Percentiles rank a stretch among this genome's conserved stretches.
Conservation (phyloP, 305 asterid species). For the Striga hermonthica region DNA sequence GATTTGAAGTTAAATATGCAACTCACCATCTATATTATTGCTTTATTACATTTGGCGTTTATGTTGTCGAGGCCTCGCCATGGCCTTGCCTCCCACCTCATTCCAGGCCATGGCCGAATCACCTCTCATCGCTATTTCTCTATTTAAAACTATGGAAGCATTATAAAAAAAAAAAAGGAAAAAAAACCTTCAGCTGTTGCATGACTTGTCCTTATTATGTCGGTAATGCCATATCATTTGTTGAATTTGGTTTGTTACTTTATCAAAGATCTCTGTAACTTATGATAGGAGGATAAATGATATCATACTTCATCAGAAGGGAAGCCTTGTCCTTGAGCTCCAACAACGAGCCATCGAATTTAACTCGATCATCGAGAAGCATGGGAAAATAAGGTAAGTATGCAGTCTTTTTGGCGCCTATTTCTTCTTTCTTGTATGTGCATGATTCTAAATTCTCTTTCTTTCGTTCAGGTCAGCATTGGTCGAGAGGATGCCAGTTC, state of each 20-base stretch:
- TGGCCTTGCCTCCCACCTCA: too few species aligned
- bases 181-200: not conserved
- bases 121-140: too few species aligned
- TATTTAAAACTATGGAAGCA: too few species aligned
- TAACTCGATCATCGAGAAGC: constrained; percentile 69
- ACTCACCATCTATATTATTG: too few species aligned
- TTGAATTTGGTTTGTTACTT: constrained; percentile 19
- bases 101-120: too few species aligned
- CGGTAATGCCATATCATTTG: not conserved
- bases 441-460: constrained; percentile 24
- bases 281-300: constrained; percentile 77
- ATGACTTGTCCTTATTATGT: constrained; percentile 8
- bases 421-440: constrained; percentile 19
- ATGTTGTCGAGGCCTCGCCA: too few species aligned
- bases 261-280: constrained; percentile 23
- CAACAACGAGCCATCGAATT: constrained; percentile 99
- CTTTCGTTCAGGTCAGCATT: constrained; percentile 60
- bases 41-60: too few species aligned
- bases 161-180: too few species aligned
- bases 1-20: too few species aligned
- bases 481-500: constrained; percentile 96
- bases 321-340: constrained; percentile 88
- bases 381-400: constrained; percentile 69
- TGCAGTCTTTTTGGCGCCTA: constrained; percentile 11
- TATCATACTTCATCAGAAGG: constrained; percentile 62